A percentile compares a stretch with the other conserved stretches of the same genome.
Evolutionary conservation across 495 filamentous ascomycete species (phyloP).

Genomic region (Chaetomium cochliodes): DNA sequence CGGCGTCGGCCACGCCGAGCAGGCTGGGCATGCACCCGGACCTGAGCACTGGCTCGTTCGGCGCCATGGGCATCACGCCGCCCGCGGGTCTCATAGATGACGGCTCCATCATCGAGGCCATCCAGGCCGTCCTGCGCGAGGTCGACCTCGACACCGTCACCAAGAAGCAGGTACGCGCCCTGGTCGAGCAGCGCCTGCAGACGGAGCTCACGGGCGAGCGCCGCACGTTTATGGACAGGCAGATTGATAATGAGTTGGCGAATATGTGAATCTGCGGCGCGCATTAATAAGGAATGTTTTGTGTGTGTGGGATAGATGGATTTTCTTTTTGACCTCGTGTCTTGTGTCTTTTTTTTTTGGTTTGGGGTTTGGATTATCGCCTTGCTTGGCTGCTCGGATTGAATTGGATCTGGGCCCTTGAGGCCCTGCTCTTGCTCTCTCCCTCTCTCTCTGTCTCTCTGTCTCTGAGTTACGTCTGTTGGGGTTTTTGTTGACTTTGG

Average conservation of each 20-base stretch:
- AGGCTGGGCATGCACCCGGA: constrained; percentile 45
- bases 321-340: neutral
- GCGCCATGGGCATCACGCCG: constrained; percentile 53
- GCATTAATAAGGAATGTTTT: neutral
- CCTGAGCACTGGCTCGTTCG: constrained; percentile 61
- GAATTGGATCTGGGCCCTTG: neutral
- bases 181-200: constrained; percentile 90
- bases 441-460: neutral
- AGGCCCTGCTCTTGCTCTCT: neutral
- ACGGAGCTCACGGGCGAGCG: constrained; percentile 81
- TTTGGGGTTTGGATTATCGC: neutral
- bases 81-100: constrained; percentile 50
- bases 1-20: constrained; percentile 40
- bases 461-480: neutral
- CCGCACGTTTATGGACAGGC: constrained; percentile 77
- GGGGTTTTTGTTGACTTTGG: no score
- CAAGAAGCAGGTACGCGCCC: constrained; percentile 92
- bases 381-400: neutral
- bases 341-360: neutral
- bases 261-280: constrained; percentile 78
- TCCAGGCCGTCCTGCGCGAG: constrained; percentile 77
- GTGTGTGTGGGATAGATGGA: neutral
- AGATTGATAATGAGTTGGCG: constrained; percentile 90
- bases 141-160: constrained; percentile 94
- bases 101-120: constrained; percentile 75